Evolutionary conservation across 371 early-diverging fungal species (phyloP).

Genomic region (Haplosporangium sp.): DNA sequence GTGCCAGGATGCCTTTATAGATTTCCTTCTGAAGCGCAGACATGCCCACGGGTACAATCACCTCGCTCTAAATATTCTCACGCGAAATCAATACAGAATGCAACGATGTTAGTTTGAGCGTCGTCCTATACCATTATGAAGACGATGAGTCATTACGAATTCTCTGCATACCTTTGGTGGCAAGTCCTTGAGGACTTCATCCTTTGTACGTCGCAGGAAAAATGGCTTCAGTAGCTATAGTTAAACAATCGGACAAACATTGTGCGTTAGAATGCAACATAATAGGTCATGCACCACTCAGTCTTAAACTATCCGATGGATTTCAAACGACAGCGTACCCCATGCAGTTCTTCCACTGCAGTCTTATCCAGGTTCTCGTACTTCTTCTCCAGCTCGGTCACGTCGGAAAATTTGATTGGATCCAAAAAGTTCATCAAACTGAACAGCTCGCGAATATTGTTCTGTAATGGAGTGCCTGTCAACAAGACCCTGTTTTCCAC

Average conservation of each 20-base stretch:
- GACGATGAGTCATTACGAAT: neutral
- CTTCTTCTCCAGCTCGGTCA: conserved; percentile 62
- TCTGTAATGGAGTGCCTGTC: conserved; percentile 95
- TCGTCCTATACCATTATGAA: neutral
- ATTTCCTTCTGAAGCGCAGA: conserved; percentile 82
- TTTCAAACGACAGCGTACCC: conserved; percentile 23
- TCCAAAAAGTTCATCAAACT: conserved; percentile 93
- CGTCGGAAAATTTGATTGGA: conserved; percentile 56
- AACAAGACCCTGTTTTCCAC: conserved; percentile 83
- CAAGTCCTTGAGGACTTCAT: conserved; percentile 80
- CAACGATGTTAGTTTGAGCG: neutral
- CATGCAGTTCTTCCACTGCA: conserved; percentile 57
- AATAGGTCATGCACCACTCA: neutral
- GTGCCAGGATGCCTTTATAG: conserved; percentile 78
- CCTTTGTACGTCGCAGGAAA: conserved; percentile 93
- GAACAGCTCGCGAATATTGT: conserved; percentile 93
- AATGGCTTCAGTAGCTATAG: conserved; percentile 74
- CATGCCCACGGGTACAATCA: conserved; percentile 87
- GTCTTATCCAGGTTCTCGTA: conserved; percentile 63
- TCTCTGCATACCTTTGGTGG: conserved; percentile 83
- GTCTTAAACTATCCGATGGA: no score
- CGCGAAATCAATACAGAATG: neutral
- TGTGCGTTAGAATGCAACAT: neutral
- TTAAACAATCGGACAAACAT: neutral
- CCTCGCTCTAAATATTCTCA: conserved; percentile 64